Evolutionary conservation across 768 basidiomycete genomes (phyloP).

Genomic region (Serendipita sp.): DNA sequence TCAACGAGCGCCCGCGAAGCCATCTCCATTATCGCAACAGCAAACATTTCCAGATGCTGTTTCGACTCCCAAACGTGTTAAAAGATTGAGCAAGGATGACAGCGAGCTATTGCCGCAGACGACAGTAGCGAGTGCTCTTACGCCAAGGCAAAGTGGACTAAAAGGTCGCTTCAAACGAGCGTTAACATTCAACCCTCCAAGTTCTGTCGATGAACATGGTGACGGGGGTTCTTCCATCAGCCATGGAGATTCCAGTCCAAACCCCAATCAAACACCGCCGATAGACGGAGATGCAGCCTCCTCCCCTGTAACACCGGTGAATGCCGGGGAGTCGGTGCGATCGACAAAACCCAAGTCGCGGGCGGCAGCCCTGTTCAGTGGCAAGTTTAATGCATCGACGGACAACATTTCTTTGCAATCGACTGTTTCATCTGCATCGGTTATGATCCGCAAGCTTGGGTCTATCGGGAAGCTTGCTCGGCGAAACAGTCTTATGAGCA

Average conservation of each 20-base stretch:
- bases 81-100: conserved; percentile 16
- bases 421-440: conserved; percentile 84
- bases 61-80: conserved; percentile 17
- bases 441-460: conserved; percentile 93
- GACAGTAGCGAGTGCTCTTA: conserved; percentile 12
- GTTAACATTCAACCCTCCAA: conserved; percentile 44
- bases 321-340: conserved; percentile 26
- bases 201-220: conserved; percentile 42
- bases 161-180: conserved; percentile 65
- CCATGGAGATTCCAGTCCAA: conserved; percentile 5
- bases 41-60: conserved; percentile 24
- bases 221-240: conserved; percentile 16
- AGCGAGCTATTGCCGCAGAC: conserved; percentile 8
- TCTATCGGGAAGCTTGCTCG: conserved; percentile 78
- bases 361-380: conserved; percentile 68
- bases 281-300: not conserved
- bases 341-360: conserved; percentile 33
- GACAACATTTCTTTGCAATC: conserved; percentile 93
- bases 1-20: conserved; percentile 24
- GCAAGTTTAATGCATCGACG: conserved; percentile 70
- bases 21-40: conserved; percentile 60
- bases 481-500: conserved; percentile 76
- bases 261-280: not conserved
- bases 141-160: conserved; percentile 47
- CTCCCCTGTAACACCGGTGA: conserved; percentile 15